Evolutionary conservation across 1,284 basidiomycete species (phyloP).

Genomic region (Ustilago bromivora): DNA sequence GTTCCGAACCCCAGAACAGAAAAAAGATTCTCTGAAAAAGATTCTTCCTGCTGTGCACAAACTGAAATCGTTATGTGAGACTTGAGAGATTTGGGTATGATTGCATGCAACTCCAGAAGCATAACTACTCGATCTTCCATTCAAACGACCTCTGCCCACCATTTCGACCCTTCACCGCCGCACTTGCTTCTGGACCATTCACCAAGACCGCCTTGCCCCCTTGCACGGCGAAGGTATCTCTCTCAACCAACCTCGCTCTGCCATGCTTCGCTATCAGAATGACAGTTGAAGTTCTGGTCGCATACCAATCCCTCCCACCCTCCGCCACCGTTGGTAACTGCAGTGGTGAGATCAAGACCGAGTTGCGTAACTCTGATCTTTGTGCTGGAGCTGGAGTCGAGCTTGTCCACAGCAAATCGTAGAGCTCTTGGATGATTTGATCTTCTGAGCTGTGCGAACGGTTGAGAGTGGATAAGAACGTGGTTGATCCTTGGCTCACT

Average conservation of each 20-base stretch:
- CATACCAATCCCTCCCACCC: constrained; percentile 40
- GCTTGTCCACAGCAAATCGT: constrained; percentile 37
- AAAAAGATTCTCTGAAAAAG: constrained; percentile 22
- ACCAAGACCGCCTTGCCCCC: constrained; percentile 7
- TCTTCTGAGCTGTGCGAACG: constrained; percentile 4
- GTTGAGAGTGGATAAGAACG: constrained; percentile 14
- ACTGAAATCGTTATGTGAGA: background rate
- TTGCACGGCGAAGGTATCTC: constrained; percentile 36
- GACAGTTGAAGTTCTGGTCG: constrained; percentile 48
- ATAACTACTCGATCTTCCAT: constrained; percentile 10
- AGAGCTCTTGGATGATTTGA: constrained; percentile 26
- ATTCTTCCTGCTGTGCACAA: background rate
- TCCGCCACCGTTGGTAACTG: constrained; percentile 3
- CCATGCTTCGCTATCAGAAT: constrained; percentile 33
- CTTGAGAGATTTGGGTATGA: background rate
- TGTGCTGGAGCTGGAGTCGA: constrained; percentile 18
- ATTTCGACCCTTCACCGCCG: constrained; percentile 2
- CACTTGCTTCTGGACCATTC: constrained; percentile 22
- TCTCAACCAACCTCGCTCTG: constrained; percentile 32
- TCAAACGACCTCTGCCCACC: constrained; percentile 24
- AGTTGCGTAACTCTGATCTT: constrained; percentile 31
- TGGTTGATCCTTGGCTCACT: constrained; percentile 20
- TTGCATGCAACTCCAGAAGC: too few species aligned
- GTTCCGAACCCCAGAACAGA: constrained; percentile 13
- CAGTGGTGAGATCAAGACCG: constrained; percentile 47